Percentiles rank a stretch among this genome's conserved stretches.
These are phyloP conservation scores for Cryptosporidium muris DNA, from an alignment of 169 alveolate species.

Conservation along the genomic window DNA sequence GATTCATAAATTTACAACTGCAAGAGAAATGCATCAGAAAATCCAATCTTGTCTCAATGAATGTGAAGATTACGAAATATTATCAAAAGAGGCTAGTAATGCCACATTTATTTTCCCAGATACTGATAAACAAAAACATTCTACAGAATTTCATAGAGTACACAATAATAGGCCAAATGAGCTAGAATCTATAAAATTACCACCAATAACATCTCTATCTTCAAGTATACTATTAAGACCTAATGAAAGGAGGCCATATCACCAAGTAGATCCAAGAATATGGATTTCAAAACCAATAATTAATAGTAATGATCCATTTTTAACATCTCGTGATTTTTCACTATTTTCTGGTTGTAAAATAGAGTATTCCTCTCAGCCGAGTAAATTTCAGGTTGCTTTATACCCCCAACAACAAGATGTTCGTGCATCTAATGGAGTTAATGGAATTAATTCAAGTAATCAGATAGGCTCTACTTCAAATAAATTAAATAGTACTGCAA, in stretches of 20 bases:
- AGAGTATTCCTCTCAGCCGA: slow-evolving; percentile 47
- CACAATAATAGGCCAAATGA: not conserved
- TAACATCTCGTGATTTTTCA: slow-evolving; percentile 57
- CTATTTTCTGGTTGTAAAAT: slow-evolving; percentile 50
- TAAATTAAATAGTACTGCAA: not conserved
- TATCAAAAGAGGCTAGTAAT: too few species aligned
- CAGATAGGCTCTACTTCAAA: not conserved
- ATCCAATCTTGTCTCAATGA: not conserved
- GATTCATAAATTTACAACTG: slow-evolving; percentile 28
- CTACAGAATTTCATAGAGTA: too few species aligned
- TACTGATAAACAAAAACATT: not conserved
- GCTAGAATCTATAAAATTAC: slow-evolving; percentile 3
- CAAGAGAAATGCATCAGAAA: slow-evolving; percentile 41
- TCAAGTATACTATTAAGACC: slow-evolving; percentile 38
- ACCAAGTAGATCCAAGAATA: slow-evolving; percentile 27
- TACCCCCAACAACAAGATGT: slow-evolving; percentile 30
- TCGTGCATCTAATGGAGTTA: too few species aligned
- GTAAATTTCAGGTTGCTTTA: slow-evolving; percentile 44
- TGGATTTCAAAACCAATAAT: slow-evolving; percentile 58
- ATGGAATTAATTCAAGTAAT: not conserved
- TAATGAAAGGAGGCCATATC: slow-evolving; percentile 68
- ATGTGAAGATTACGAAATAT: too few species aligned
- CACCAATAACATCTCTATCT: slow-evolving; percentile 62
- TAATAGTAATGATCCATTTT: slow-evolving; percentile 32
- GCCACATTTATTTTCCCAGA: too few species aligned